These are phyloP conservation scores for Cyclotella cryptica DNA, from an alignment of 108 stramenopile genomes.

Conservation along the genomic window DNA sequence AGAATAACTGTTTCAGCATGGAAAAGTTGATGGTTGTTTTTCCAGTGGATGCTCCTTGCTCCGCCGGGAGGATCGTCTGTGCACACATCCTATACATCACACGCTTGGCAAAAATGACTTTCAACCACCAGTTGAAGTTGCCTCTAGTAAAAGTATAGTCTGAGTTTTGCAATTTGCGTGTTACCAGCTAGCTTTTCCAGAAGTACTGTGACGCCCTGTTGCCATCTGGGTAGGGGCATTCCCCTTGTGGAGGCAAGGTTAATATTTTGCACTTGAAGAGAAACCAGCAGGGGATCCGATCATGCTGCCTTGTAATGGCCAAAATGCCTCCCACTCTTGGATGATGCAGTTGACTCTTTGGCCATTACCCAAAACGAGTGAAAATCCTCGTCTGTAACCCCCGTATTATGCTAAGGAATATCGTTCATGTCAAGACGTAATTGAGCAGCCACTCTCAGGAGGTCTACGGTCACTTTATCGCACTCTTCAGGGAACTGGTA, in stretches of 20 bases:
- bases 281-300: too few relatives aligned
- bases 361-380: too few relatives aligned
- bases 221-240: not conserved
- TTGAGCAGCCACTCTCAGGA: not conserved
- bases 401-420: not conserved
- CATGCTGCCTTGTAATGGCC: too few relatives aligned
- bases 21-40: too few relatives aligned
- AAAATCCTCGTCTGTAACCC: not conserved
- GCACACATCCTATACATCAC: too few relatives aligned
- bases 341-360: not conserved
- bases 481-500: not conserved
- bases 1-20: too few relatives aligned
- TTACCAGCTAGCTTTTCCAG: not conserved
- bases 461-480: not conserved
- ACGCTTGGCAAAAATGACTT: too few relatives aligned
- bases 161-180: not conserved
- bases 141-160: too few relatives aligned
- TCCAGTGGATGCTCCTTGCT: not conserved
- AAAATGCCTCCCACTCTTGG: too few relatives aligned
- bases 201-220: not conserved
- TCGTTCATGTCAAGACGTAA: not conserved
- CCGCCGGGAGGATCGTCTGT: not conserved
- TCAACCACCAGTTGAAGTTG: too few relatives aligned
- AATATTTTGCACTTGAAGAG: too few relatives aligned
- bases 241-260: too few relatives aligned